phyloP scores from a whole-genome alignment of 805 yeast species.

The Myxozyma monticola region DNA sequence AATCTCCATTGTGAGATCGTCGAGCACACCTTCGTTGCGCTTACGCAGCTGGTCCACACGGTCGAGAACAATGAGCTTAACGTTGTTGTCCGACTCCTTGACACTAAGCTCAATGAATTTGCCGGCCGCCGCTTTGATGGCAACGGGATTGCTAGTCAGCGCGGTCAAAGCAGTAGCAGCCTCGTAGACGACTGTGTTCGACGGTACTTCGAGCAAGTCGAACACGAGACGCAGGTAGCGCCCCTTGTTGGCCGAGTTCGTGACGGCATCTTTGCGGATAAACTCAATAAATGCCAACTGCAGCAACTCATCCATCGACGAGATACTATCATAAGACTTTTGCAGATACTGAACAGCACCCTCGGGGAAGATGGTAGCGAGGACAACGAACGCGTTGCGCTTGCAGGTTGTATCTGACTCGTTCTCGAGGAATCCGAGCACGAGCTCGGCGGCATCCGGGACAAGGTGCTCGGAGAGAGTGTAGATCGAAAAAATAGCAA shows the following conservation, averaged over 20 bases:
- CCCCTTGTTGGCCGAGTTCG: conserved; percentile 61
- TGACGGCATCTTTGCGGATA: conserved; percentile 75
- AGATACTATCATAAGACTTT: conserved; percentile 60
- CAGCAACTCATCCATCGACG: conserved; percentile 72
- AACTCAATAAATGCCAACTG: conserved; percentile 91
- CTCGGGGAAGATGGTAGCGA: conserved; percentile 79
- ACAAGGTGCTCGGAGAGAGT: conserved; percentile 80
- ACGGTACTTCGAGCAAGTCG: conserved; percentile 68
- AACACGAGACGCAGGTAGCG: conserved; percentile 72
- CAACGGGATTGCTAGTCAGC: conserved; percentile 57
- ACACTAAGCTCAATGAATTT: conserved; percentile 86
- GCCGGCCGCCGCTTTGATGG: conserved; percentile 74
- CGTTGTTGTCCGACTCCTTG: conserved; percentile 92
- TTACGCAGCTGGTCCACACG: conserved; percentile 74
- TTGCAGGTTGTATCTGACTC: conserved; percentile 94
- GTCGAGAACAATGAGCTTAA: conserved; percentile 87
- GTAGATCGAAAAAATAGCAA: conserved; percentile 82
- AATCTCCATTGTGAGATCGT: conserved; percentile 81
- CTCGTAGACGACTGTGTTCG: conserved; percentile 80
- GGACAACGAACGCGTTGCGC: conserved; percentile 89
- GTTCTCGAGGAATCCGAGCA: conserved; percentile 66
- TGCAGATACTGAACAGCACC: conserved; percentile 81
- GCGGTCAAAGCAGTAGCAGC: conserved; percentile 80
- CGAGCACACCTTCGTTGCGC: conserved; percentile 76
- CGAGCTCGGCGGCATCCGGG: conserved; percentile 93